Evolutionary conservation across 1,139 yeast species (phyloP), one percentile per base, ranked within the genome.

Genomic region (Protomyces lactucae-debilis): DNA sequence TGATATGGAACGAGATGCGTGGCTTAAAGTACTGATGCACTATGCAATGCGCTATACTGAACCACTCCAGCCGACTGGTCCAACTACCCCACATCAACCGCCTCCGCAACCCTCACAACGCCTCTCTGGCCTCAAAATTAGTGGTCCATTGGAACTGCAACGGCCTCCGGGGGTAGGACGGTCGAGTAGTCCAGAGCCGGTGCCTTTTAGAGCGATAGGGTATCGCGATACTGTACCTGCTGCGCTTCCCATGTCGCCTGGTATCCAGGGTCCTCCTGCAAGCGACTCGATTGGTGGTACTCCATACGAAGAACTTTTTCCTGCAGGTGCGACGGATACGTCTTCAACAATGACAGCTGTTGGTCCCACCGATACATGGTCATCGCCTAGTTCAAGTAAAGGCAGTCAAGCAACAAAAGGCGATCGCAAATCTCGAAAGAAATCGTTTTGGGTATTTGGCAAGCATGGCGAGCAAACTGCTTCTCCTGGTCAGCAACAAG

Each of bases 1-100:
- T 1, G 89, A 87, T 63, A 80, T 78, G 40, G 96, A 90, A 71
- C 82, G 96, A 64, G 95, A 88, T 70, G 80, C 80, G 3, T 88
- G 97, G 97, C 83, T 87, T 35, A 79, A 83, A 23, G 80, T 83
- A 1, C 76, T 87, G 68, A 78, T 85, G 52, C 85, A 82, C 66
- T 78, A 78, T 61, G 73, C 61, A 10, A 43, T 43, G 21, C 48
- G 48, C 21, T 43, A n/a, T 25, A n/a, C 48, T 10, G 48, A 43
- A 12, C 25, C 48, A 43, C 14, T 18, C 6, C 48, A n/a, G 25
- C 23, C 48, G 21, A 14, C n/a, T 3, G 18, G 18, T 14, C 48
- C 48, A 10, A 16, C 25, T 2, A 43, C 48, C 12, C 48, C 48
- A n/a, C 23, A 18, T n/a, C 48, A 43, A 18, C 21, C 12, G 48